Evolutionary conservation across 139 green algal species (phyloP).

Genomic region (Picochlorum sp.): DNA sequence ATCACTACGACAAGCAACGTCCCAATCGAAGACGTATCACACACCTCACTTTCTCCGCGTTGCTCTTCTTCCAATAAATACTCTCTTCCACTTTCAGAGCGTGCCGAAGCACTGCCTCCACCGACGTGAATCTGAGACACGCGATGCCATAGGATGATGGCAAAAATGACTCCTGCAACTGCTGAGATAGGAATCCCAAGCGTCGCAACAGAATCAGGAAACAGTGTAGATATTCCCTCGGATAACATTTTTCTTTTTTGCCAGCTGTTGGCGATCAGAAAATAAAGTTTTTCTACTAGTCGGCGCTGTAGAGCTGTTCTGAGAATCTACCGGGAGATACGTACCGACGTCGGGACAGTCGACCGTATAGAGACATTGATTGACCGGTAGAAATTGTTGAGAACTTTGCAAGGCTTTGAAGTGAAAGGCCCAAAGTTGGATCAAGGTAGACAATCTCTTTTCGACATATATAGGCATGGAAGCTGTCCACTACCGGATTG

Average conservation of each 20-base stretch:
- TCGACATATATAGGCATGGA: too few relatives aligned
- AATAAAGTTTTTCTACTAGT: background rate
- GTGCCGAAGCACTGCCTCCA: constrained; percentile 22
- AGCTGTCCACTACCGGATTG: too few relatives aligned
- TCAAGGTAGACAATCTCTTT: too few relatives aligned
- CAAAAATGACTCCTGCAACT: constrained; percentile 34
- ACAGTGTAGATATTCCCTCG: background rate
- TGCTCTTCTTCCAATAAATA: constrained; percentile 77
- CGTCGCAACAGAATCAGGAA: background rate
- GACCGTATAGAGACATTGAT: too few relatives aligned
- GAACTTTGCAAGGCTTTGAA: too few relatives aligned
- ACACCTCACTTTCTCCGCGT: constrained; percentile 44
- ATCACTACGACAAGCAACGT: background rate
- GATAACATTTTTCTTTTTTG: background rate
- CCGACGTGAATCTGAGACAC: constrained; percentile 41
- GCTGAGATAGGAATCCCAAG: background rate
- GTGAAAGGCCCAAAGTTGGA: too few relatives aligned
- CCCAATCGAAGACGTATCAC: background rate
- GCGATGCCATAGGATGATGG: constrained; percentile 51
- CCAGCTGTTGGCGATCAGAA: background rate
- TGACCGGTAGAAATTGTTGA: too few relatives aligned
- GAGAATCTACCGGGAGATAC: too few relatives aligned
- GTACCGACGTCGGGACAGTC: too few relatives aligned
- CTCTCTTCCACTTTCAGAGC: constrained; percentile 48
- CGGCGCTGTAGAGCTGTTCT: too few relatives aligned